Conservation (phyloP, 202 grass and related monocot genomes). For the Sporobolus alterniflorus region DNA sequence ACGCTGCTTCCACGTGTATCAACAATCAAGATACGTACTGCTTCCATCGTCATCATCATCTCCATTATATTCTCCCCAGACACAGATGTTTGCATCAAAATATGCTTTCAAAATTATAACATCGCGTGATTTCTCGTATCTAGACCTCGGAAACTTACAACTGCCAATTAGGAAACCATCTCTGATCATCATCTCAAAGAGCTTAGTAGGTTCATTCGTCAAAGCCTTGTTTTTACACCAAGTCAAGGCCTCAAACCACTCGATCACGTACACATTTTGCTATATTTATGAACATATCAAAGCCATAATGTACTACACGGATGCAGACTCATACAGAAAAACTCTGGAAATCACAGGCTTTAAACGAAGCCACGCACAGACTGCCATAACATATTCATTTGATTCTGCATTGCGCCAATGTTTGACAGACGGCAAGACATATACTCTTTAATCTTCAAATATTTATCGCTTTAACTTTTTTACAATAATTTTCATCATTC, state of each 20-base stretch:
- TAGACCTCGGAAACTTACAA: conserved; percentile 26
- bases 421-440: too few relatives aligned
- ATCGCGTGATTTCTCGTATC: conserved; percentile 1
- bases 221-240: conserved; percentile 29
- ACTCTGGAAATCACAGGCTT: background rate
- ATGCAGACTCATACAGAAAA: background rate
- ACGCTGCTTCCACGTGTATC: conserved; percentile 2
- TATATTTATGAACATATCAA: background rate
- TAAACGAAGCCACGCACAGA: background rate
- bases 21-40: background rate
- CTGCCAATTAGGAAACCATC: conserved; percentile 30
- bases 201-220: conserved; percentile 15
- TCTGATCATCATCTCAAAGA: conserved; percentile 35
- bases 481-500: too few relatives aligned
- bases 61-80: conserved; percentile 26
- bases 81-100: conserved; percentile 6
- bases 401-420: too few relatives aligned
- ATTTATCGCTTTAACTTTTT: too few relatives aligned
- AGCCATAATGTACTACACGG: background rate
- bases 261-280: conserved; percentile 20
- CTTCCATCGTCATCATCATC: conserved; percentile 15
- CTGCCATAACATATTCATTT: too few relatives aligned
- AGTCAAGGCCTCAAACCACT: conserved; percentile 25
- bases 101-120: background rate
- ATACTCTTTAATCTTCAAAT: too few relatives aligned